Evolutionary conservation across 331 rosid genomes (phyloP).

Genomic region (Malus hybrid): DNA sequence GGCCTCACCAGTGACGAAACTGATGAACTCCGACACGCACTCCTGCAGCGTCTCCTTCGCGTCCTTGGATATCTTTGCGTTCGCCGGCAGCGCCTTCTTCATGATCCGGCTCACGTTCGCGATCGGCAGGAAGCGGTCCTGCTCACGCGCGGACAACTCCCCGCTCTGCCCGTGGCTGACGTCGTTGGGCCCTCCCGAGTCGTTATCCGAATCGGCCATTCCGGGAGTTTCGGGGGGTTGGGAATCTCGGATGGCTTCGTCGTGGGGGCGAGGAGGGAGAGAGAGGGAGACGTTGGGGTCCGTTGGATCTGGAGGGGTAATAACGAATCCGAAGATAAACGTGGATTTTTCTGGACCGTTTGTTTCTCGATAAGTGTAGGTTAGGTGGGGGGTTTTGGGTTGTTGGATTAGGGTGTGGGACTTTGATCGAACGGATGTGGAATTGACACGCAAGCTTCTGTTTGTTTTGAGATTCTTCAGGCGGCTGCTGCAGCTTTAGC

Average conservation of each 20-base stretch:
- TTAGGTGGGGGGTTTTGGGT: neutral
- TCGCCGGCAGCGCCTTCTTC: conserved; percentile 68
- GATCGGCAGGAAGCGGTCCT: conserved; percentile 57
- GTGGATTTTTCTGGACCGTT: conserved; percentile 22
- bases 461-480: neutral
- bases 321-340: conserved; percentile 29
- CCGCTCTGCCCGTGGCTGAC: conserved; percentile 12
- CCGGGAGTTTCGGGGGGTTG: neutral
- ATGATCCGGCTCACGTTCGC: conserved; percentile 70
- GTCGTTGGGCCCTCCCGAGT: conserved; percentile 43
- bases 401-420: conserved; percentile 22
- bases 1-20: conserved; percentile 59
- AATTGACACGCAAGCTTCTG: neutral
- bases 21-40: conserved; percentile 62
- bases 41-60: conserved; percentile 62
- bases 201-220: conserved; percentile 77
- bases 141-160: conserved; percentile 45
- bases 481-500: neutral
- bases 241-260: neutral
- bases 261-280: neutral
- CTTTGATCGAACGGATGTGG: neutral
- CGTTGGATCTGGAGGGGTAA: conserved; percentile 43
- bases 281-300: conserved; percentile 21
- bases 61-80: conserved; percentile 64
- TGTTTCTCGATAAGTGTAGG: conserved; percentile 17